Base-by-base conservation (phyloP, 257 asterid species). In the Solanum bulbocastanum region DNA sequence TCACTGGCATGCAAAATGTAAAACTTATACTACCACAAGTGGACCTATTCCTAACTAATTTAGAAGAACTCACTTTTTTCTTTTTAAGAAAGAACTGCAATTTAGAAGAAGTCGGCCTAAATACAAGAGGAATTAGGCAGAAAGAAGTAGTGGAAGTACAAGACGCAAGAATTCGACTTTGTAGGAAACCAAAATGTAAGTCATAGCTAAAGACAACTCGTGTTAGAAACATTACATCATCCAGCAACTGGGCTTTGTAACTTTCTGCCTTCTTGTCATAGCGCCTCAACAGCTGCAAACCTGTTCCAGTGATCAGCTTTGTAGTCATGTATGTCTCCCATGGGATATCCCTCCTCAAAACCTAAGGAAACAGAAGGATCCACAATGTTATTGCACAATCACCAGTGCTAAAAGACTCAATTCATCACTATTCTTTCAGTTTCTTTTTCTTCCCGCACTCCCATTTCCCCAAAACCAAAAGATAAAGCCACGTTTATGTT, bases 301-400 rank as follows among this genome's bases (percentile, higher is more conserved):
- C 98, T 23, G 98, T 94, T 74, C 98, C 98, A 8, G 97, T 89
- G 74, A 97, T 94, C 93, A 96, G 90, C 94, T 97, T 96, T 58
- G 97, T 95, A 66, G 98, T 91, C 96, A 95, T 93, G 91, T 97
- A 95, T 49, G 98, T 94, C 89, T 97, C 98, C 99, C 99, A 97
- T 83, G 98, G 98, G 88, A 97, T 97, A 91, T 97, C 98, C 92
- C 98, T 94, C 91, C 92, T 88, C 92, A 96, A 91, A 75, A 95
- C 96, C 98, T 96, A 89, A 60, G 39, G 68, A 71, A 86, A 73
- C 84, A 79, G 89, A 42, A 89, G 33, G 65, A 86, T 10, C 13
- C 40, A 15, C 8, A 13, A 33, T 72, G 62, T 78, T 78, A 78
- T 14, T 25, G 22, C 56, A 78, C 62, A 78, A 78, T 78, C 84